phyloP scores from a whole-genome alignment of 1,284 basidiomycete genomes.

The Leccinum angustisporum region DNA sequence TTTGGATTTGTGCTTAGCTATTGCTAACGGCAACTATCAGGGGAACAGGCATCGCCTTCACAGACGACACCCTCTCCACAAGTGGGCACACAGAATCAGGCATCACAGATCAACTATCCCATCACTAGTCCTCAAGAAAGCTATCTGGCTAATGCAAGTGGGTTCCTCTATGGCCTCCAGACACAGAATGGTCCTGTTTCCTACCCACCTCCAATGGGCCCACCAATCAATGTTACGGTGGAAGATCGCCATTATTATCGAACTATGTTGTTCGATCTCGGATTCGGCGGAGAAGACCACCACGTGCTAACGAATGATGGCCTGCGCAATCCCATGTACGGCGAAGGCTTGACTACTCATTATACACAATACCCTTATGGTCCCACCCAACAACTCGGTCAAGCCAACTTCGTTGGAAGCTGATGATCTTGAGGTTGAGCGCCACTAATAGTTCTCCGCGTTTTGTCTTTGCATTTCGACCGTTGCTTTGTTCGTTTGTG shows the following conservation, averaged over 20 bases:
- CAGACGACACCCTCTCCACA: conserved; percentile 29
- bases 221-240: conserved; percentile 34
- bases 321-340: conserved; percentile 27
- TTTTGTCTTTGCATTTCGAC: not conserved
- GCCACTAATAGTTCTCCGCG: not conserved
- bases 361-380: conserved; percentile 36
- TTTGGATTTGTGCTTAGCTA: not conserved
- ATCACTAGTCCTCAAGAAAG: conserved; percentile 21
- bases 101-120: conserved; percentile 22
- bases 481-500: conserved; percentile 5
- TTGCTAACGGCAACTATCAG: conserved; percentile 17
- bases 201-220: conserved; percentile 18
- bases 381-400: conserved; percentile 25
- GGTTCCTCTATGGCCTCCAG: conserved; percentile 18
- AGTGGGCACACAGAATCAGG: conserved; percentile 12
- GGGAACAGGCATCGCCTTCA: conserved; percentile 23
- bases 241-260: conserved; percentile 66
- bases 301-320: conserved; percentile 25
- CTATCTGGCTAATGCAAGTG: conserved; percentile 18
- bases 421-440: conserved; percentile 4
- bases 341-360: conserved; percentile 28
- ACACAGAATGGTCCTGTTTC: conserved; percentile 17
- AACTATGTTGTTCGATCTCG: conserved; percentile 69
- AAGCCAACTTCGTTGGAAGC: conserved; percentile 27
- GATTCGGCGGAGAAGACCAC: conserved; percentile 50